Percentiles rank a stretch among this genome's conserved stretches.
phyloP scores from a whole-genome alignment of 805 yeast genomes.

The Maudiozyma barnettii region DNA sequence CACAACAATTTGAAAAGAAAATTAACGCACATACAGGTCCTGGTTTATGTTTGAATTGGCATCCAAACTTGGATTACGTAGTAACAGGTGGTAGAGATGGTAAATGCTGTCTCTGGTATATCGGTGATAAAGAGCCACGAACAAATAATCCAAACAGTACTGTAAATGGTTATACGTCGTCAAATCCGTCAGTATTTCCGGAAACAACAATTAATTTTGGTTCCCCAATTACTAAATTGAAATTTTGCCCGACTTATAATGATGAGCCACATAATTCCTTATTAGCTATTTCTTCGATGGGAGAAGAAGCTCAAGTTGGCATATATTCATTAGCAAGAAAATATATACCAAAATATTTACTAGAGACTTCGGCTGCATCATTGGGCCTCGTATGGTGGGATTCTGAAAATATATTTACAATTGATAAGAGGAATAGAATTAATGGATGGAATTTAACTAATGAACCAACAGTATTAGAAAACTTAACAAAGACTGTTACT shows the following conservation, averaged over 20 bases:
- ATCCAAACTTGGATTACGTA: conserved; percentile 70
- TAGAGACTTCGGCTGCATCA: conserved; percentile 23
- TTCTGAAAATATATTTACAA: conserved; percentile 24
- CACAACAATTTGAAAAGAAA: conserved; percentile 52
- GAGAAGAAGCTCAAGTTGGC: conserved; percentile 58
- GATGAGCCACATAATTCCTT: conserved; percentile 45
- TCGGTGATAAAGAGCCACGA: conserved; percentile 18
- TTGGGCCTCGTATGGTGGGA: conserved; percentile 31
- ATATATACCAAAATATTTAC: conserved; percentile 53
- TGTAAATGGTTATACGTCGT: conserved; percentile 20
- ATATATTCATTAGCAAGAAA: conserved; percentile 64
- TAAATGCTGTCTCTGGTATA: conserved; percentile 28
- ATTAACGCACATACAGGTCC: conserved; percentile 89
- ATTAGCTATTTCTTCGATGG: conserved; percentile 63
- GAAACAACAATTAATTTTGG: conserved; percentile 66
- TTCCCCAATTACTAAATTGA: conserved; percentile 58
- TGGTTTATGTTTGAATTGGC: conserved; percentile 82
- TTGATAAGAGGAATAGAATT: conserved; percentile 25
- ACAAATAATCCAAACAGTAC: conserved; percentile 50
- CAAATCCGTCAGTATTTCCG: conserved; percentile 35
- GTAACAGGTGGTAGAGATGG: conserved; percentile 92
- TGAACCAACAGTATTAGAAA: conserved; percentile 27
- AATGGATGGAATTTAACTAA: conserved; percentile 27
- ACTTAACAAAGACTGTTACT: conserved; percentile 19
- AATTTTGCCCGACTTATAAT: conserved; percentile 24